These are phyloP conservation scores for Hypoxylon intermedium DNA, from an alignment of 495 filamentous ascomycete genomes.

Conservation along the genomic window DNA sequence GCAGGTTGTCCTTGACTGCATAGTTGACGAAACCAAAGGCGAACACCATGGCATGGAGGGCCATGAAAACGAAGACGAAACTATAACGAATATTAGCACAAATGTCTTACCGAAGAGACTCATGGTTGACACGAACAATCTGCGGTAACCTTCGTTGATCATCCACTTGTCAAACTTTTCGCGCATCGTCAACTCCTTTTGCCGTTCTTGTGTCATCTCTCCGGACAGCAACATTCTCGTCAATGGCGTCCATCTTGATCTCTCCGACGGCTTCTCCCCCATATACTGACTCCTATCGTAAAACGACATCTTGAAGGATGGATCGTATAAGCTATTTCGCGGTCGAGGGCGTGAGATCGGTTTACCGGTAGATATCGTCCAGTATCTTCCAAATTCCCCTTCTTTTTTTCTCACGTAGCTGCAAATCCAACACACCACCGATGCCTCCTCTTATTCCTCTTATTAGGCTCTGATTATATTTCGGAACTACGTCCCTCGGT, in stretches of 20 bases:
- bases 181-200: slow-evolving; percentile 62
- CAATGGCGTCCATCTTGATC: slow-evolving; percentile 73
- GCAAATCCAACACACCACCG: slow-evolving; percentile 30
- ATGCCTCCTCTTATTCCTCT: slow-evolving; percentile 39
- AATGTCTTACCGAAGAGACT: slow-evolving; percentile 18
- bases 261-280: slow-evolving; percentile 61
- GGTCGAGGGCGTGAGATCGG: slow-evolving; percentile 12
- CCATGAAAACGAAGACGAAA: slow-evolving; percentile 73
- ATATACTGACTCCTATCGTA: slow-evolving; percentile 45
- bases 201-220: slow-evolving; percentile 70
- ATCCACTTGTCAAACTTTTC: slow-evolving; percentile 69
- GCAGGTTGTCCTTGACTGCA: slow-evolving; percentile 72
- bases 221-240: slow-evolving; percentile 72
- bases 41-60: slow-evolving; percentile 72
- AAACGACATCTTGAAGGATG: slow-evolving; percentile 48
- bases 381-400: slow-evolving; percentile 7
- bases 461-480: slow-evolving; percentile 36
- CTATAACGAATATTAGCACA: slow-evolving; percentile 49
- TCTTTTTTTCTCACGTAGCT: neutral
- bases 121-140: slow-evolving; percentile 64
- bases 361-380: slow-evolving; percentile 1
- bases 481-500: slow-evolving; percentile 23
- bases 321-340: slow-evolving; percentile 6
- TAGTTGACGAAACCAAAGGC: slow-evolving; percentile 79
- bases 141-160: slow-evolving; percentile 78